Base-by-base conservation (phyloP, 2,329 filamentous ascomycete genomes). In the Aureobasidium uvarum region DNA sequence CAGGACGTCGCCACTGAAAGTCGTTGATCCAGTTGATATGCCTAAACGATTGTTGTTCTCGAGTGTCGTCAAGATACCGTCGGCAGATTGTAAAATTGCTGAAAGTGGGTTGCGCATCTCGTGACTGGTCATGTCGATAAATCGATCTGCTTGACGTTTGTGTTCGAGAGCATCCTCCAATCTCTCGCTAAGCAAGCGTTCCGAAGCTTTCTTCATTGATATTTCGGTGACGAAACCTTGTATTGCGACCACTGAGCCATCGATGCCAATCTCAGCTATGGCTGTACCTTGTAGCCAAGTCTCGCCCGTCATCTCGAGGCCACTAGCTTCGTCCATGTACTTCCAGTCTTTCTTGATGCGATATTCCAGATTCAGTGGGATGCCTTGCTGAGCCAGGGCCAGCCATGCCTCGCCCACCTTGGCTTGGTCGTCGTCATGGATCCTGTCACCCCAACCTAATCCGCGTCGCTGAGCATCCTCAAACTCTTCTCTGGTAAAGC, bases 1-100 rank as follows among this genome's bases (percentile, higher is more conserved):
- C 8, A 63, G 20, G 5, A 58, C 46, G 3, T 66, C 58, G 7
- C 25, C 28, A 5, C 41, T n/a, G 5, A 54, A 3, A 3, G 54
- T 38, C 5, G 14, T n/a, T 13, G 25, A 3, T 11, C 28, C 50
- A 38, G 41, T 18, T 14, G 31, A 18, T 13, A 52, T 43, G 28
- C 43, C 46, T 8, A 60, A n/a, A 8, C 36, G 23, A n/a, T 65
- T 50, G 25, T 54, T 60, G n/a, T 45, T 59, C 25, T 68, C 68
- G 4, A 80, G 68, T 0, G 72, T 74, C 20, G 70, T 74, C 25
- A 76, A 70, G 45, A 81, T 80, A 2, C 75, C 75, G 52, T 81
- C 79, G 2, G 79, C 79, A 55, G 75, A 78, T 45, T 80, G 78
- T 3, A 81, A 70, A 31, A 81, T 80, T 0, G 79, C 79, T 28